phyloP scores from a whole-genome alignment of 2,329 filamentous ascomycete genomes.

The Harringtonia lauricola region DNA sequence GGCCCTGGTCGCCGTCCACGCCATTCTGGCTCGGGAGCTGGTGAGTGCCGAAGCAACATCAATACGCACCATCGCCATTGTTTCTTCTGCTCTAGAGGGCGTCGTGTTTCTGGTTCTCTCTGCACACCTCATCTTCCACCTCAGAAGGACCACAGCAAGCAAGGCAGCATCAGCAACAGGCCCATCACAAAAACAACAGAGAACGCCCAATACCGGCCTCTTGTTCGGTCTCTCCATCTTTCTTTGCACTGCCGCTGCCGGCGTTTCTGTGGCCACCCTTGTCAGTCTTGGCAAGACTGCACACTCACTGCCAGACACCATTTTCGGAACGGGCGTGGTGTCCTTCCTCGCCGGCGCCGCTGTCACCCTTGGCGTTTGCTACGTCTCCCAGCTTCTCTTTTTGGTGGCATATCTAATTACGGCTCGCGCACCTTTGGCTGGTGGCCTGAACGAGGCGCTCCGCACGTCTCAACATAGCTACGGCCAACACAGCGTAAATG shows the following conservation, averaged over 20 bases:
- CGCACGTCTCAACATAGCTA: not conserved
- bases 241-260: constrained; percentile 31
- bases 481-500: not conserved
- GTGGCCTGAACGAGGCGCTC: not conserved
- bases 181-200: not conserved
- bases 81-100: constrained; percentile 26
- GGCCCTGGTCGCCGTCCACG: constrained; percentile 27
- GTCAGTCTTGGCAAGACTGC: constrained; percentile 26
- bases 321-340: constrained; percentile 20
- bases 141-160: constrained; percentile 14
- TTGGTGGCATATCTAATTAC: constrained; percentile 28
- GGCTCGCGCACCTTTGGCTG: not conserved
- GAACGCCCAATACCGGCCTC: constrained; percentile 13
- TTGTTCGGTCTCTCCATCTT: constrained; percentile 28
- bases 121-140: constrained; percentile 20
- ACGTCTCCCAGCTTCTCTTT: constrained; percentile 36
- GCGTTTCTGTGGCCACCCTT: constrained; percentile 32
- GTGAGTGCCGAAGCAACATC: constrained; percentile 16
- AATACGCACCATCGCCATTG: constrained; percentile 23
- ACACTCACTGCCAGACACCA: constrained; percentile 16
- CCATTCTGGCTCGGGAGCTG: constrained; percentile 25
- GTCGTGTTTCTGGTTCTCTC: constrained; percentile 24
- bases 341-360: constrained; percentile 33
- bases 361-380: constrained; percentile 32
- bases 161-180: not conserved